phyloP scores from a whole-genome alignment of 2,329 filamentous ascomycete genomes.

The Hymenoscyphus fructigenus region DNA sequence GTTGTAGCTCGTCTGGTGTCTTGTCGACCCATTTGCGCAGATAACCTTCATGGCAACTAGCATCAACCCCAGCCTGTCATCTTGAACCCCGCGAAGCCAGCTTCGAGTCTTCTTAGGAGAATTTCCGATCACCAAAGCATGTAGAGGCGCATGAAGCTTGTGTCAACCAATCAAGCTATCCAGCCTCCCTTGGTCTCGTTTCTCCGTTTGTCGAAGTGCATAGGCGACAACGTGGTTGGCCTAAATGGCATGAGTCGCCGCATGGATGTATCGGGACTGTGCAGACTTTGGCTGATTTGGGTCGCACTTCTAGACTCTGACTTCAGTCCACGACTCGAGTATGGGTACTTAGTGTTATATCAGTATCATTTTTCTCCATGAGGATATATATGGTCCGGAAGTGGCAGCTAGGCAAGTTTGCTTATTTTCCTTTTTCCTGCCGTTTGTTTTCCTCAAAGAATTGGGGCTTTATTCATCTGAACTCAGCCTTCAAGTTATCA shows the following conservation, averaged over 20 bases:
- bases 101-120: slow-evolving; percentile 29
- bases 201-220: slow-evolving; percentile 32
- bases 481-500: neutral
- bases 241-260: slow-evolving; percentile 25
- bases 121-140: slow-evolving; percentile 19
- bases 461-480: neutral
- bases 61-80: slow-evolving; percentile 9
- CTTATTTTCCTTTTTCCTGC: neutral
- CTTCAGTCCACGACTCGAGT: slow-evolving; percentile 32
- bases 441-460: neutral
- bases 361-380: neutral
- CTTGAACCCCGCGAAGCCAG: slow-evolving; percentile 18
- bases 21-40: slow-evolving; percentile 1
- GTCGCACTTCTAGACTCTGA: slow-evolving; percentile 24
- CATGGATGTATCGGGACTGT: slow-evolving; percentile 27
- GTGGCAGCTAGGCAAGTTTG: neutral
- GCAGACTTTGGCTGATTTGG: slow-evolving; percentile 27
- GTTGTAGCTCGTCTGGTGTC: neutral
- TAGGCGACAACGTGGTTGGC: slow-evolving; percentile 35
- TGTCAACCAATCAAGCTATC: slow-evolving; percentile 23
- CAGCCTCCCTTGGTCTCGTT: slow-evolving; percentile 15
- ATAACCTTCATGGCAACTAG: neutral
- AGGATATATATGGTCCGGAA: neutral
- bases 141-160: slow-evolving; percentile 22
- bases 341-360: neutral